A percentile compares a stretch with the other conserved stretches of the same genome.
phyloP scores from a whole-genome alignment of 306 rosid species.

The Elaeagnus macrophylla region DNA sequence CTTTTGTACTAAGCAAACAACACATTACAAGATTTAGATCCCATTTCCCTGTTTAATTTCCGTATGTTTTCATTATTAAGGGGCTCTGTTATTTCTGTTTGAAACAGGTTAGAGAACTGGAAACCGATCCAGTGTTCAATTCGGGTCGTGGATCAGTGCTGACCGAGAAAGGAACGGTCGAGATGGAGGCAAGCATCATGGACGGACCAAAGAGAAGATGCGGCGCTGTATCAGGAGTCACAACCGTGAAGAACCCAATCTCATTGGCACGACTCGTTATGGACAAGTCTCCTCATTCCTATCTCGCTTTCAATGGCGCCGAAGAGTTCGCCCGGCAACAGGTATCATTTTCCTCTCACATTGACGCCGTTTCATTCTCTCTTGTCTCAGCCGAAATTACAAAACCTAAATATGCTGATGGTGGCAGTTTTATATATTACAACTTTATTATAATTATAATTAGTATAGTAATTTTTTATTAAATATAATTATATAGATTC shows the following conservation, averaged over 20 bases:
- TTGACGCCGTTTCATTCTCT: too few relatives aligned
- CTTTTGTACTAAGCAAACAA: too few relatives aligned
- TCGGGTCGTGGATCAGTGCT: slow-evolving; percentile 93
- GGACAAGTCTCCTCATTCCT: slow-evolving; percentile 97
- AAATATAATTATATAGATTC: too few relatives aligned
- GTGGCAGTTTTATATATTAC: too few relatives aligned
- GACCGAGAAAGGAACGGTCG: slow-evolving; percentile 74
- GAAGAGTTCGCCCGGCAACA: slow-evolving; percentile 75
- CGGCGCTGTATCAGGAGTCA: slow-evolving; percentile 83
- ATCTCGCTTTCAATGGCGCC: slow-evolving; percentile 81
- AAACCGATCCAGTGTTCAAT: slow-evolving; percentile 75
- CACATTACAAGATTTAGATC: too few relatives aligned
- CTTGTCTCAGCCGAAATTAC: too few relatives aligned
- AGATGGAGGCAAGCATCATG: slow-evolving; percentile 97
- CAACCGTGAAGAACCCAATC: slow-evolving; percentile 75
- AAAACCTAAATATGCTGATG: too few relatives aligned
- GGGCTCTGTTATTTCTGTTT: neutral
- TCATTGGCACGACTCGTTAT: slow-evolving; percentile 89
- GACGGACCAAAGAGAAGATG: slow-evolving; percentile 78
- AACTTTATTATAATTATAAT: too few relatives aligned
- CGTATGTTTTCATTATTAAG: too few relatives aligned
- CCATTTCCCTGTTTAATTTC: too few relatives aligned
- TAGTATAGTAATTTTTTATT: too few relatives aligned
- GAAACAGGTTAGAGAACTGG: slow-evolving; percentile 64
- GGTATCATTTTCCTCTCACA: slow-evolving; percentile 18